Conservation (phyloP, 2,329 filamentous ascomycete genomes). For the Chaetomium sp. region DNA sequence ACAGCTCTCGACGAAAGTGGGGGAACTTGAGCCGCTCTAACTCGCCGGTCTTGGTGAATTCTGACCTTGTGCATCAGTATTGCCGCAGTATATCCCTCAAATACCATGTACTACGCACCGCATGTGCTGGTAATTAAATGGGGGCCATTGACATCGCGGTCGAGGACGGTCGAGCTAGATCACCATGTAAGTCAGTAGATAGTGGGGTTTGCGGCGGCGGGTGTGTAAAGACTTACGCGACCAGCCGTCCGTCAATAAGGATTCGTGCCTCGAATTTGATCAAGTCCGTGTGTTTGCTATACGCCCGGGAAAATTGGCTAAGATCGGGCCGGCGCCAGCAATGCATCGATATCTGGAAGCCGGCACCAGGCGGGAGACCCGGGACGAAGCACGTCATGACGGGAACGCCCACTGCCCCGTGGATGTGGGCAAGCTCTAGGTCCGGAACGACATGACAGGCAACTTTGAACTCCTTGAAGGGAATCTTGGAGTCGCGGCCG, state of each 20-base stretch:
- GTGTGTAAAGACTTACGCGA: conserved; percentile 41
- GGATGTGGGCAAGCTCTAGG: conserved; percentile 45
- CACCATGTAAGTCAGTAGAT: conserved; percentile 1
- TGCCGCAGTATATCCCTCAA: too few species aligned
- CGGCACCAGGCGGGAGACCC: conserved; percentile 48
- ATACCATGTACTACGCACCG: conserved; percentile 27
- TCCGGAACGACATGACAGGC: conserved; percentile 63
- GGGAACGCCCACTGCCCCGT: conserved; percentile 48
- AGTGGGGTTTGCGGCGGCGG: not conserved
- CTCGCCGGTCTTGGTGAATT: conserved; percentile 51
- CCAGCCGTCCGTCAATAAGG: conserved; percentile 59
- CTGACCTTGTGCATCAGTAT: conserved; percentile 26
- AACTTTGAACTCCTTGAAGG: conserved; percentile 76
- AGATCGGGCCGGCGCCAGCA: conserved; percentile 59
- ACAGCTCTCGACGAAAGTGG: conserved; percentile 59
- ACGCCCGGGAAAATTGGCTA: conserved; percentile 49
- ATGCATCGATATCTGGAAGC: conserved; percentile 69
- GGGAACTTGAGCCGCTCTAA: conserved; percentile 64
- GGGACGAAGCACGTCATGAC: conserved; percentile 67
- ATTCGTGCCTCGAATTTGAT: conserved; percentile 60
- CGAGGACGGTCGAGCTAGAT: conserved; percentile 49
- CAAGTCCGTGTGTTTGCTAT: conserved; percentile 50
- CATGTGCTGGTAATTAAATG: conserved; percentile 42
- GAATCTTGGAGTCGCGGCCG: conserved; percentile 51
- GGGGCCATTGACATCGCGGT: conserved; percentile 45